Evolutionary conservation across 2,329 filamentous ascomycete genomes (phyloP), one percentile per base, ranked within the genome.

Genomic region (Endothia cerciana): DNA sequence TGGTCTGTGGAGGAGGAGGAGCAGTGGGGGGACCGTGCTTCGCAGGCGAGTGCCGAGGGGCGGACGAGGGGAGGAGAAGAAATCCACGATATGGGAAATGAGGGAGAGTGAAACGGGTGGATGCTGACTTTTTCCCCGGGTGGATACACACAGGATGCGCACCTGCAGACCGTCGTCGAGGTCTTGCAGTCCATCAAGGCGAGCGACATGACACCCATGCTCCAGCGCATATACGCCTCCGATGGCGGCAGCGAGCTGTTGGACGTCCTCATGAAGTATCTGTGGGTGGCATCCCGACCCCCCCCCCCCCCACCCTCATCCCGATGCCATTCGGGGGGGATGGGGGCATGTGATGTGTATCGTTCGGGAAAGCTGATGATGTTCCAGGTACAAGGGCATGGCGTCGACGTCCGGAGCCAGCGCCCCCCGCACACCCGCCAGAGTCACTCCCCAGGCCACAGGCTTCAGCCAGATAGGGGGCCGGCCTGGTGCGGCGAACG

Each of bases 211-310:
- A 93, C 89, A 70, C 91, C 92, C 17, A 88, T 98, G 74, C 83
- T 99, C 71, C 88, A 90, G 79, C 87, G 89, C 65, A 91, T 98
- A 74, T 93, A 95, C 80, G 83, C 82, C 67, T 88, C 89, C 13
- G 87, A 91, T 60, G 91, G 91, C 68, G 95, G 95, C 36, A 88
- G 87, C 68, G 95, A 98, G 79, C 85, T 91, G 68, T 82, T 97
- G 71, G 95, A 99, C 78, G 93, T 94, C 61, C 82, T 99, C 77
- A 97, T 97, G 92, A 99, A 99, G 83, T 99, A 97, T 80, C 83
- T 97, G 89, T 97, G 87, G 74, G 91, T 83, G 40, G 49, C 33
- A 57, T 13, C 53, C 41, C n/a, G 1, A 36, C 28, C 41, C 28
- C 30, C 38, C 22, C 25, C 22, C 45, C 43, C 60, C 15, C 33